Evolutionary conservation across 306 rosid genomes (phyloP), one percentile per base, ranked within the genome.

Genomic region (Benincasa hispida): DNA sequence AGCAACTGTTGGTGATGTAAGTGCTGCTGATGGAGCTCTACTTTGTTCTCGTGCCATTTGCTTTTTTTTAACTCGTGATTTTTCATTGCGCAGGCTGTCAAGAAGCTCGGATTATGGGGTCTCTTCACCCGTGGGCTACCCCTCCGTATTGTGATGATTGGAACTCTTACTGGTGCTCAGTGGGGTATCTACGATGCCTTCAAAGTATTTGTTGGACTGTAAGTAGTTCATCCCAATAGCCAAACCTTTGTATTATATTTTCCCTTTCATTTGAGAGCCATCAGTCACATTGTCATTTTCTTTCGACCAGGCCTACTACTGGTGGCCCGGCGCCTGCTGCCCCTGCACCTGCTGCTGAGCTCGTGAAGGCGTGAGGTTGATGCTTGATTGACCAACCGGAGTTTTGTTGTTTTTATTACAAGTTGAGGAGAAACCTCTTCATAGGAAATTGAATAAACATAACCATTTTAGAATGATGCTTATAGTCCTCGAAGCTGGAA

Each of bases 81-180:
- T 58, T 30, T 28, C 63, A 17, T 58, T 48, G 80, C 51, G 62
- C 87, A 95, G 99, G 99, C 99, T 39, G 97, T 92, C 78, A 89
- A 89, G 88, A 89, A 92, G 85, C 51, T 95, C 5, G 99, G 99
- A 48, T 34, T 88, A 76, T 28, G 62, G 83, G 99, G 97, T 81
- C 98, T 95, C 57, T 88, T 86, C 35, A 92, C 99, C 50, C 96
- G 99, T 74, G 99, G 99, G 54, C 99, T 95, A 74, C 99, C 98
- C 78, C 98, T 95, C 63, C 98, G 99, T 80, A 95, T 95, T 76
- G 90, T 92, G 75, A 95, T 92, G 99, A 90, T 95, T 65, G 98
- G 98, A 86, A 92, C 99, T 77, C 98, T 95, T 22, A 95, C 98
- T 9, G 99, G 97, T 74, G 98, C 93, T 81, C 99, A 95, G 59